phyloP scores from a whole-genome alignment of 2,329 filamentous ascomycete species.

The Clarireedia paspali region DNA sequence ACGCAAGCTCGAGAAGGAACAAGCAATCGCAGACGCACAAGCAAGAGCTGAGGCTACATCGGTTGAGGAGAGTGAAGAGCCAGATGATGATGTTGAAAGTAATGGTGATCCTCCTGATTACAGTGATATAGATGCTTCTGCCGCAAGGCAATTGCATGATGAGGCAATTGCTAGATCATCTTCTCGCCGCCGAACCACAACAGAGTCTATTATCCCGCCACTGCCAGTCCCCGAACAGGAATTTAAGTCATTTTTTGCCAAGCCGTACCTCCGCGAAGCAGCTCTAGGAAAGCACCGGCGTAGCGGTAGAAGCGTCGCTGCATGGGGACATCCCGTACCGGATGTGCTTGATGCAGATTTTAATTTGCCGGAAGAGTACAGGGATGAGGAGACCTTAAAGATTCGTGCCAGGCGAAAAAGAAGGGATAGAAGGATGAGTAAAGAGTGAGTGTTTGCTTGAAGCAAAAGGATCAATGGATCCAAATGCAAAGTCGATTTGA shows the following conservation, averaged over 20 bases:
- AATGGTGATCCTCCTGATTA: constrained; percentile 45
- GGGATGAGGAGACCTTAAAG: constrained; percentile 42
- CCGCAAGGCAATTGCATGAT: constrained; percentile 63
- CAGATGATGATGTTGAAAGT: constrained; percentile 48
- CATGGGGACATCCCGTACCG: constrained; percentile 77
- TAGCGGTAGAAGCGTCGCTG: constrained; percentile 60
- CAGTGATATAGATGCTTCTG: constrained; percentile 62
- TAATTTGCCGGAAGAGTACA: constrained; percentile 53
- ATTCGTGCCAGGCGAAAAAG: constrained; percentile 56
- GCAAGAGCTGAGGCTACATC: constrained; percentile 34
- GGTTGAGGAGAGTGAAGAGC: constrained; percentile 10
- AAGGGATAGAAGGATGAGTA: constrained; percentile 27
- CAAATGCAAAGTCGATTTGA: constrained; percentile 24
- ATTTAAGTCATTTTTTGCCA: constrained; percentile 79
- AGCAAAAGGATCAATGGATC: constrained; percentile 5
- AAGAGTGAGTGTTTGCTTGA: constrained; percentile 8
- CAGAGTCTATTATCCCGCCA: constrained; percentile 1
- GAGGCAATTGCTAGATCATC: constrained; percentile 30
- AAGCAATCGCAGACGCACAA: constrained; percentile 41
- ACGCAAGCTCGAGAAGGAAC: constrained; percentile 68
- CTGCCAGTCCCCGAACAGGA: constrained; percentile 40
- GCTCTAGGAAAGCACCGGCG: constrained; percentile 68
- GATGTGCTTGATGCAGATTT: constrained; percentile 66
- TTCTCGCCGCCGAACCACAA: constrained; percentile 14
- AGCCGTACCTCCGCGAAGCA: constrained; percentile 63